Evolutionary conservation across 2,329 filamentous ascomycete species (phyloP), one percentile per base, ranked within the genome.

Genomic region (Aureobasidium leucospermi): DNA sequence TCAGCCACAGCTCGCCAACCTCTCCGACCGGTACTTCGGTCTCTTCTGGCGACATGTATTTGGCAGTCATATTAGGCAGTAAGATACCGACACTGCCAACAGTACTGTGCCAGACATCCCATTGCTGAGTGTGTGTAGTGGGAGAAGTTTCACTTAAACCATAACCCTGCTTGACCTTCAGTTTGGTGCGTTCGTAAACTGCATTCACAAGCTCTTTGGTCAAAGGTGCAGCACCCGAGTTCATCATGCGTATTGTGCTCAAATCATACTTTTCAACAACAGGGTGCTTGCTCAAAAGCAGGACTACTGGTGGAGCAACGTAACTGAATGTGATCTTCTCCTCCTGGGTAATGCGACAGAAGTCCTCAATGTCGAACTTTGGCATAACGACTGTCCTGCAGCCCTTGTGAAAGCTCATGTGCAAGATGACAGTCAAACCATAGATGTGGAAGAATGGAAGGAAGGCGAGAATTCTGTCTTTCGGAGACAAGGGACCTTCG

Each of bases 401-500:
- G 6, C 89, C 90, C 23, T 78, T 76, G 71, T 85, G 85, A 11
- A 90, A 73, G 36, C 84, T 77, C 67, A 85, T 80, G 63, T 94
- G 84, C 36, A 95, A 78, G 42, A 91, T 81, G 66, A 83, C 87
- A 11, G 85, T 88, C 28, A 96, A 81, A 7, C 81, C 90, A 68
- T 96, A 96, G 63, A 96, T 92, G 70, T 96, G 91, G 75, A 91
- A 96, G 72, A 96, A 94, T 0, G 92, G 92, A 10, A 96, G 73
- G 61, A 96, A 87, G 1, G 88, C 89, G 6, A 96, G 73, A 32
- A 94, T 77, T 61, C 81, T 84, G 69, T 96, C 92, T 71, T 71
- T 72, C 62, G 8, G 68, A 68, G 71, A 92, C 92, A 82, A 65
- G 13, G 60, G 62, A 1, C 42, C 51, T 64, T 78, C 74, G 10